Evolutionary conservation across 805 yeast genomes (phyloP), one percentile per base, ranked within the genome.

Genomic region (Ogataea nitratoaversa): DNA sequence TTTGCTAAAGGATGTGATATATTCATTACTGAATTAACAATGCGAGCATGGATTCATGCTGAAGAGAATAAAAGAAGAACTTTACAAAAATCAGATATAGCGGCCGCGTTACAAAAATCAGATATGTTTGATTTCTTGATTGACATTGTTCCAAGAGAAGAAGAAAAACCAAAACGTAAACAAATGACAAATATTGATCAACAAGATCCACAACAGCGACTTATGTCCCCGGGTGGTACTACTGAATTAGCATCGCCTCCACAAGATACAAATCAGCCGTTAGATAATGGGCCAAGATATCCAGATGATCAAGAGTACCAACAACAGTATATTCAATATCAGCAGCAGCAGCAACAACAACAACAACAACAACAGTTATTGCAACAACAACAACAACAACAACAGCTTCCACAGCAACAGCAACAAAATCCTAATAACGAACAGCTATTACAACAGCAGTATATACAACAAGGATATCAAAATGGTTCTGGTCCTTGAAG

Each of bases 1-100:
- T 93, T 93, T 67, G 98, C 99, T 34, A 93, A 93, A 62, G 98
- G 98, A 1, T 93, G 99, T 65, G 99, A 93, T 60, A 82, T 93
- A 27, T 93, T 93, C 64, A 91, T 93, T 52, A 90, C 99, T 1
- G 99, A 93, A 61, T 69, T 93, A 40, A 90, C 99, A 12, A 90
- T 93, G 96, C 73, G 99, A 43, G 97, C 99, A 7, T 93, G 99
- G 99, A 88, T 93, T 46, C 96, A 90, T 54, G 96, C 98, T 3
- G 98, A 93, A 62, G 96, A 88, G 56, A 87, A 87, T 66, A 93
- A 93, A 59, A 76, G 99, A 50, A 68, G 99, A 45, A 93, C 99
- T 5, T 67, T 93, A 43, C 99, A 93, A 61, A 85, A 89, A 56
- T 79, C 88, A 1, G 99, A 93, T 58, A 89, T 93, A 47, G 95